phyloP scores from a whole-genome alignment of 192 early-diverging fungal genomes.

The Podila clonocystis region DNA sequence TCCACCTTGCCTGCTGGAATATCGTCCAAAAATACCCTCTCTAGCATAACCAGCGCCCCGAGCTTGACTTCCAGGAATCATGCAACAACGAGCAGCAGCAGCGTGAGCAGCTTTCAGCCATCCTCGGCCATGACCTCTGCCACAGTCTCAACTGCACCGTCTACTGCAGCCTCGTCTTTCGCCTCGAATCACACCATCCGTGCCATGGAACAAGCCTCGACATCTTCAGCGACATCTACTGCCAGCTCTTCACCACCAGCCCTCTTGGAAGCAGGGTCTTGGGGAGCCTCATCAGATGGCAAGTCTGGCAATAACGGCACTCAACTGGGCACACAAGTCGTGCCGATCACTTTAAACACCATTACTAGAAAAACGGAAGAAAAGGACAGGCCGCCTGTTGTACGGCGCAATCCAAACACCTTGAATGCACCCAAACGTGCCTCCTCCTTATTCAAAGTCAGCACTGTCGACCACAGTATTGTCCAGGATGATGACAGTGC shows the following conservation, averaged over 20 bases:
- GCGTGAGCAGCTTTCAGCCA: not conserved
- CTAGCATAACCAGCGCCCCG: not conserved
- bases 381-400: constrained; percentile 13
- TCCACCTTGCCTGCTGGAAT: not conserved
- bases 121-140: not conserved
- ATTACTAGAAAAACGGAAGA: constrained; percentile 3
- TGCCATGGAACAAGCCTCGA: not conserved
- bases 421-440: constrained; percentile 29
- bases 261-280: constrained; percentile 12
- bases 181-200: not conserved
- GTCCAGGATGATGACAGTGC: constrained; percentile 35
- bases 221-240: not conserved
- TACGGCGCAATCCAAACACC: not conserved
- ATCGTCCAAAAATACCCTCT: not conserved
- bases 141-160: not conserved
- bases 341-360: not conserved
- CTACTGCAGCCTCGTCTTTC: not conserved
- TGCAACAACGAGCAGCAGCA: not conserved
- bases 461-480: constrained; percentile 37
- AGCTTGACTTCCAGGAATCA: not conserved
- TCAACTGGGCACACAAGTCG: not conserved
- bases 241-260: not conserved
- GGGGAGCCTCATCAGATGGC: constrained; percentile 9
- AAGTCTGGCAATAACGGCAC: not conserved
- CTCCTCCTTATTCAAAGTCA: constrained; percentile 44